Evolutionary conservation across 2,329 filamentous ascomycete genomes (phyloP).

Genomic region (Neopestalotiopsis rosae): DNA sequence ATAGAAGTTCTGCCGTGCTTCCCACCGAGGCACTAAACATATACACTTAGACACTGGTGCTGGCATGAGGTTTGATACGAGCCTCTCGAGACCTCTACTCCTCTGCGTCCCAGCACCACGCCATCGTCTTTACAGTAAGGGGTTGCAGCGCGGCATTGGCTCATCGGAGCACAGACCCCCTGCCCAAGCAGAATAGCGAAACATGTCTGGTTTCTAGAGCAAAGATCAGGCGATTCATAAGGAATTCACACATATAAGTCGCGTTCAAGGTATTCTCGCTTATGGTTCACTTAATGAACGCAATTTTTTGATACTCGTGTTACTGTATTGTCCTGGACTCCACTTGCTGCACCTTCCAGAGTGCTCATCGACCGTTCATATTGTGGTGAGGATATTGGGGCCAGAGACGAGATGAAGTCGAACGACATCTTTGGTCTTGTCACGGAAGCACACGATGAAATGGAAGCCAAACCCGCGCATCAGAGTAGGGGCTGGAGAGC

Average conservation of each 20-base stretch:
- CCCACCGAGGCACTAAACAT: slow-evolving; percentile 5
- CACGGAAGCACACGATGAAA: background rate
- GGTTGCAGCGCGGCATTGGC: background rate
- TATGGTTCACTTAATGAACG: background rate
- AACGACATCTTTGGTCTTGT: background rate
- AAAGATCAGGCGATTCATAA: background rate
- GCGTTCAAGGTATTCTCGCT: background rate
- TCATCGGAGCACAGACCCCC: slow-evolving; percentile 13
- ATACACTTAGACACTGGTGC: background rate
- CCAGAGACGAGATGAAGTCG: background rate
- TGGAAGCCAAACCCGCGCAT: background rate
- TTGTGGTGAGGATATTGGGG: too few relatives aligned
- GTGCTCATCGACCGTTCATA: too few relatives aligned
- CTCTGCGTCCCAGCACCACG: background rate
- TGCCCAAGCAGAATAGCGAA: slow-evolving; percentile 10
- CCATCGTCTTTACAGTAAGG: background rate
- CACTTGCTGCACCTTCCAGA: too few relatives aligned
- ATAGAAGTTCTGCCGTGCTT: slow-evolving; percentile 10
- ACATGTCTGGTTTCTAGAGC: slow-evolving; percentile 9
- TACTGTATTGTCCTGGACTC: too few relatives aligned
- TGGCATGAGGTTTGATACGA: background rate
- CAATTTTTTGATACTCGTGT: too few relatives aligned
- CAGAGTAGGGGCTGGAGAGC: background rate
- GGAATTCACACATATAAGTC: background rate
- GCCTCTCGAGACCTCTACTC: background rate